Conservation (phyloP, 441 rosid species). For the Croton setiger region DNA sequence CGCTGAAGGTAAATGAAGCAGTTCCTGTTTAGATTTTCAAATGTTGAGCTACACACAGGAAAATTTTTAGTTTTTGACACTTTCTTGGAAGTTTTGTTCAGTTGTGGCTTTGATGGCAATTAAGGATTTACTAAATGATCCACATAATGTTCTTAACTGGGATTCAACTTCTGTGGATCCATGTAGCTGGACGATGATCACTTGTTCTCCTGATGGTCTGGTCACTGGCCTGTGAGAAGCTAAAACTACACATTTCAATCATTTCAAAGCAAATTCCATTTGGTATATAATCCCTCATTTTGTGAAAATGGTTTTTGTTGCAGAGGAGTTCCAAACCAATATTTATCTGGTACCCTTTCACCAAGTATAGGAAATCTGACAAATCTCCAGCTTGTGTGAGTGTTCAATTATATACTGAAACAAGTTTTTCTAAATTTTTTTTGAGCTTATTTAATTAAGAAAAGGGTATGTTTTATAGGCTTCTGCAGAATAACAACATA, state of each 20-base stretch:
- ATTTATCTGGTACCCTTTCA: slow-evolving; percentile 75
- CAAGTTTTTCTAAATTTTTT: background rate
- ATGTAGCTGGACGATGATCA: slow-evolving; percentile 90
- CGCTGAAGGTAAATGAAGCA: slow-evolving; percentile 68
- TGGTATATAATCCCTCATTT: background rate
- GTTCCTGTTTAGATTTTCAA: background rate
- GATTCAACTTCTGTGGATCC: slow-evolving; percentile 95
- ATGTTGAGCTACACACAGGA: background rate
- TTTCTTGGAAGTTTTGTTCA: slow-evolving; percentile 26
- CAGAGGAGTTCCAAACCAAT: slow-evolving; percentile 96
- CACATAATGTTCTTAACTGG: slow-evolving; percentile 81
- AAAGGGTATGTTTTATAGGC: slow-evolving; percentile 39
- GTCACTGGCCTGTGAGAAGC: slow-evolving; percentile 73
- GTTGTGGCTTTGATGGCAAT: slow-evolving; percentile 86
- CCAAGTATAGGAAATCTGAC: slow-evolving; percentile 84
- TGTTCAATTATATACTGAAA: slow-evolving; percentile 13
- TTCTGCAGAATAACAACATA: slow-evolving; percentile 81
- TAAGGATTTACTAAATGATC: slow-evolving; percentile 59
- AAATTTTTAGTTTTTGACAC: slow-evolving; percentile 4
- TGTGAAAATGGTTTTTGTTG: slow-evolving; percentile 20
- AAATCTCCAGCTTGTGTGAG: slow-evolving; percentile 88
- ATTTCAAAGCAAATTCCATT: background rate
- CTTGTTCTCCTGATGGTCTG: slow-evolving; percentile 73
- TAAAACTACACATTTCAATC: background rate
- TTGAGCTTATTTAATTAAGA: slow-evolving; percentile 9